Evolutionary conservation across 2,329 filamentous ascomycete genomes (phyloP).

Genomic region (Metarhizium humberi): DNA sequence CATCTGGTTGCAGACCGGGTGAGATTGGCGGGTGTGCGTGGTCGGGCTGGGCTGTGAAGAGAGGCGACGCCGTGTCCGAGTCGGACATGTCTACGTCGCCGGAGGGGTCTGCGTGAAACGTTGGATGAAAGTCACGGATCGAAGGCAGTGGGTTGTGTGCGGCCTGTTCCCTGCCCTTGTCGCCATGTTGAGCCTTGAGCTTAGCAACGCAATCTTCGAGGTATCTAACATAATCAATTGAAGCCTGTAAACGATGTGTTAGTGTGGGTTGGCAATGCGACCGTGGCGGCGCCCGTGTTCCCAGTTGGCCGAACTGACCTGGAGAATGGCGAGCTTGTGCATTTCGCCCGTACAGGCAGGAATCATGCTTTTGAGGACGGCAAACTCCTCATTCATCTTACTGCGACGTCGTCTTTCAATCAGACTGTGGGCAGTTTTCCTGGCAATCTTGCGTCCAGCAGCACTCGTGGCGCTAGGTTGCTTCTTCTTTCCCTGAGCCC

Average conservation of each 20-base stretch:
- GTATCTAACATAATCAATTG: conserved; percentile 93
- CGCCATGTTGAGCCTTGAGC: conserved; percentile 54
- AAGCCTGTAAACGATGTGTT: conserved; percentile 49
- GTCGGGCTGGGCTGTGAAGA: conserved; percentile 25
- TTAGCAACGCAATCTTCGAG: conserved; percentile 80
- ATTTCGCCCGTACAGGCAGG: conserved; percentile 94
- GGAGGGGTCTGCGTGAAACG: conserved; percentile 29
- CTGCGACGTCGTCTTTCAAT: conserved; percentile 84
- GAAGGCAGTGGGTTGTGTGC: conserved; percentile 22
- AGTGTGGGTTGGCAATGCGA: neutral
- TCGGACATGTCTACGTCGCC: conserved; percentile 55
- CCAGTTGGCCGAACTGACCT: conserved; percentile 45
- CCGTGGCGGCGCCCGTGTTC: no score
- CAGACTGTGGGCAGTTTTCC: conserved; percentile 91
- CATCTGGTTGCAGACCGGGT: conserved; percentile 39
- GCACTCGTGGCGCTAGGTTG: conserved; percentile 67
- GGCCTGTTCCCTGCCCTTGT: conserved; percentile 18
- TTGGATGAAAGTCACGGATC: conserved; percentile 29
- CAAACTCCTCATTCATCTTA: conserved; percentile 99
- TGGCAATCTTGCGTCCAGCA: conserved; percentile 85
- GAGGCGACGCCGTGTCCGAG: conserved; percentile 39
- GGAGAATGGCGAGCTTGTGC: conserved; percentile 93
- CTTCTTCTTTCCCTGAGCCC: conserved; percentile 58
- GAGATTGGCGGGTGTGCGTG: conserved; percentile 38
- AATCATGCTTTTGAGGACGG: conserved; percentile 86